Conservation (phyloP, 352 stramenopile species). For the Pythium brassicae region DNA sequence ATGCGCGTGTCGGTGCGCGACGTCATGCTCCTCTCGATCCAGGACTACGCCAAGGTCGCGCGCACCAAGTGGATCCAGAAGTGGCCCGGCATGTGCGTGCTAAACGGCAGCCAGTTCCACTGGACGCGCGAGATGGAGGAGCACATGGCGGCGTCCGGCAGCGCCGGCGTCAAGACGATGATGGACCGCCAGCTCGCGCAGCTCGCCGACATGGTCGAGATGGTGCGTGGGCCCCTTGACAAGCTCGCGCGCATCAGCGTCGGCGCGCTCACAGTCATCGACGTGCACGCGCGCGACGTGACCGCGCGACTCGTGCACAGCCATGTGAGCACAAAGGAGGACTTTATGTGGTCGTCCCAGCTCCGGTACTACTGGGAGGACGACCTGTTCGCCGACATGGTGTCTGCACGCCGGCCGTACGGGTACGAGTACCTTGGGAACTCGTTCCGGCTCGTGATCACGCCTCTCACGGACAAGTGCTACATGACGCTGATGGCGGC, state of each 20-base stretch:
- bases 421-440: constrained; percentile 95
- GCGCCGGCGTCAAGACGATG: constrained; percentile 88
- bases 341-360: constrained; percentile 94
- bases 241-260: constrained; percentile 91
- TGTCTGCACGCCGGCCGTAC: constrained; percentile 88
- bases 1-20: constrained; percentile 91
- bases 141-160: constrained; percentile 70
- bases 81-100: constrained; percentile 91
- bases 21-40: constrained; percentile 89
- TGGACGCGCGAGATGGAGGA: constrained; percentile 95
- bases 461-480: constrained; percentile 93
- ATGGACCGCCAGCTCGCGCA: constrained; percentile 88
- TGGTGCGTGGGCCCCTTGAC: constrained; percentile 85
- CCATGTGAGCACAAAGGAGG: constrained; percentile 83
- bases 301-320: constrained; percentile 83
- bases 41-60: constrained; percentile 88
- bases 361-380: constrained; percentile 94
- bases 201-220: constrained; percentile 94
- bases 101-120: constrained; percentile 95
- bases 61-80: constrained; percentile 95
- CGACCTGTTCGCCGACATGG: constrained; percentile 88
- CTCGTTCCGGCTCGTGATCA: constrained; percentile 93
- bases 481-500: constrained; percentile 95
- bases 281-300: constrained; percentile 93
- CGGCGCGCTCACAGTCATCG: constrained; percentile 92